phyloP scores from a whole-genome alignment of 2,329 filamentous ascomycete species.

The Aspergillus fijiensis region DNA sequence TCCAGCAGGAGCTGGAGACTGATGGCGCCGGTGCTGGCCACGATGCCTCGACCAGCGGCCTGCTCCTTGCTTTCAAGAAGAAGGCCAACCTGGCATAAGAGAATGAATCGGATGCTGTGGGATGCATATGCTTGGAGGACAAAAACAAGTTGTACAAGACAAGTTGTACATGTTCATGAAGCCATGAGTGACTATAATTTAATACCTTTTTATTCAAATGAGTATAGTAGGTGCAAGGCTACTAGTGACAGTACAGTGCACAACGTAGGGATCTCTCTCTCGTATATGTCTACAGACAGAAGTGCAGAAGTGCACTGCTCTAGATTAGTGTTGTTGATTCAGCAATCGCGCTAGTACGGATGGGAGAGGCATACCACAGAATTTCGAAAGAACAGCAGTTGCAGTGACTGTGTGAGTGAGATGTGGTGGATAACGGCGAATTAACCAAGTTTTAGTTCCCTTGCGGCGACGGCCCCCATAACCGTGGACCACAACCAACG shows the following conservation, averaged over 20 bases:
- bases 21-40: slow-evolving; percentile 70
- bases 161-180: slow-evolving; percentile 20
- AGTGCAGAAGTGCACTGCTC: too few relatives aligned
- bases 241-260: not conserved
- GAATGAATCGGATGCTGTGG: not conserved
- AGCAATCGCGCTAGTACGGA: not conserved
- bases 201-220: slow-evolving; percentile 7
- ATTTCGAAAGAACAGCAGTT: not conserved
- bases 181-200: slow-evolving; percentile 18
- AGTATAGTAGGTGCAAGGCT: not conserved
- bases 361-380: not conserved
- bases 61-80: slow-evolving; percentile 92
- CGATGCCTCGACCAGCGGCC: slow-evolving; percentile 81
- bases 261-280: too few relatives aligned
- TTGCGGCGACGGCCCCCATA: not conserved
- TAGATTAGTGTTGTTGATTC: not conserved
- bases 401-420: not conserved
- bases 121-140: slow-evolving; percentile 1
- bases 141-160: slow-evolving; percentile 18
- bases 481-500: not conserved
- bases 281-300: too few relatives aligned
- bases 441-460: not conserved
- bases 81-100: slow-evolving; percentile 52
- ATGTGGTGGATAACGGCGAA: not conserved
- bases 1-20: slow-evolving; percentile 76